Base-by-base conservation (phyloP, 1,284 basidiomycete genomes). In the Ganoderma resinaceum region DNA sequence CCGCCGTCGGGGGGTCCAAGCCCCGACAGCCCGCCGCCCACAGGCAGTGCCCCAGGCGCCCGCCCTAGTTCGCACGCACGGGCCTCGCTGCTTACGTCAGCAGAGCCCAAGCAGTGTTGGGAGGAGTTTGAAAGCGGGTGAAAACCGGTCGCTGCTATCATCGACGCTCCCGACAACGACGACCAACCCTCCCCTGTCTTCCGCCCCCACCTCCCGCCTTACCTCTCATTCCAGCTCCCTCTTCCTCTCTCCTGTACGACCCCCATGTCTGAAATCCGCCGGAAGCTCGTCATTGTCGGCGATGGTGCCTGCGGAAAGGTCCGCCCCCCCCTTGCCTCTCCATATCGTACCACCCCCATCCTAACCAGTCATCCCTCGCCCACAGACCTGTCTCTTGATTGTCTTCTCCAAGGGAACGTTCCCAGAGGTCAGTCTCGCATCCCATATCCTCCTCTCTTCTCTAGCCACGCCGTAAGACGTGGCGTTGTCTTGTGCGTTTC, bases 401-500 rank as follows among this genome's bases (percentile, higher is more conserved):
- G 87, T 89, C 71, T 90, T 89, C 80, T 85, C 86, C 78, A 91
- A 91, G 83, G 90, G 90, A 70, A 90, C 90, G 71, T 93, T 93
- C 86, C 91, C 91, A 61, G 90, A 91, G 85, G 91, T 91, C 70
- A 70, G 79, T 70, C 20, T 29, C 52, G 26, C 16, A 23, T 12
- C 40, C 20, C 23, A 0, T 53, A 18, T 33, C 0, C 38, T 49
- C 60, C 11, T 65, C 31, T 11, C 18, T 3, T 20, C 20, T n/a
- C 8, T 29, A 16, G n/a, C 23, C 29, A 5, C 61, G 6, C 6
- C 60, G 42, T 60, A 52, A 66, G 68, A 73, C 68, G 72, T 71
- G 71, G 68, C 71, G 65, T 53, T 66, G 60, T 72, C 64, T 67
- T 67, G 69, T 72, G 71, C 69, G 52, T 66, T 43, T 42, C 49